phyloP scores from a whole-genome alignment of 495 filamentous ascomycete species.

The Staphylotrichum tortipilum region DNA sequence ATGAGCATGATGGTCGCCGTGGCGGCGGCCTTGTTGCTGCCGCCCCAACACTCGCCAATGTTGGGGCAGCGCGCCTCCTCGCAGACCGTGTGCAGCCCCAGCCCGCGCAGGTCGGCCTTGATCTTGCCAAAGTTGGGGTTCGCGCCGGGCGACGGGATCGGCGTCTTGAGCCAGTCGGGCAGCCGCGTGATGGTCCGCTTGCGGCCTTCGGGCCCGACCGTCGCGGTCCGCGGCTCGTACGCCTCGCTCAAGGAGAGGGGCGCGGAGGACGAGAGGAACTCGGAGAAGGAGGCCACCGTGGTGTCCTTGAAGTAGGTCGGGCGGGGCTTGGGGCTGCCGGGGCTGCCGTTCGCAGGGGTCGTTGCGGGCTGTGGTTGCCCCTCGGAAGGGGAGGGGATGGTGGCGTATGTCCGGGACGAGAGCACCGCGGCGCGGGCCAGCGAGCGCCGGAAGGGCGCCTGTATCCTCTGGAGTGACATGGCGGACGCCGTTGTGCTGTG shows the following conservation, averaged over 20 bases:
- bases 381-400: constrained; percentile 19
- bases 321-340: constrained; percentile 27
- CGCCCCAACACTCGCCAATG: constrained; percentile 97
- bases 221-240: constrained; percentile 63
- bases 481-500: constrained; percentile 21
- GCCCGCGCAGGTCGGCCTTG: constrained; percentile 81
- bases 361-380: constrained; percentile 1
- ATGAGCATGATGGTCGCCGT: constrained; percentile 99
- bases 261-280: constrained; percentile 57
- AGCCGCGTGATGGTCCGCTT: constrained; percentile 82
- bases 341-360: constrained; percentile 5
- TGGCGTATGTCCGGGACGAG: constrained; percentile 23
- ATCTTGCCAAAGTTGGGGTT: constrained; percentile 81
- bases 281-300: constrained; percentile 71
- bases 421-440: constrained; percentile 18
- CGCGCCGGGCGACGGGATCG: constrained; percentile 65
- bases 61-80: constrained; percentile 97
- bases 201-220: constrained; percentile 74
- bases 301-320: constrained; percentile 79
- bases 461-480: constrained; percentile 23
- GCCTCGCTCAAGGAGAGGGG: constrained; percentile 46
- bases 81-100: constrained; percentile 90
- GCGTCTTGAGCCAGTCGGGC: constrained; percentile 92
- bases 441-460: constrained; percentile 25
- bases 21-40: constrained; percentile 73